Conservation (phyloP, 2,329 filamentous ascomycete species). For the Thelonectria rubi region DNA sequence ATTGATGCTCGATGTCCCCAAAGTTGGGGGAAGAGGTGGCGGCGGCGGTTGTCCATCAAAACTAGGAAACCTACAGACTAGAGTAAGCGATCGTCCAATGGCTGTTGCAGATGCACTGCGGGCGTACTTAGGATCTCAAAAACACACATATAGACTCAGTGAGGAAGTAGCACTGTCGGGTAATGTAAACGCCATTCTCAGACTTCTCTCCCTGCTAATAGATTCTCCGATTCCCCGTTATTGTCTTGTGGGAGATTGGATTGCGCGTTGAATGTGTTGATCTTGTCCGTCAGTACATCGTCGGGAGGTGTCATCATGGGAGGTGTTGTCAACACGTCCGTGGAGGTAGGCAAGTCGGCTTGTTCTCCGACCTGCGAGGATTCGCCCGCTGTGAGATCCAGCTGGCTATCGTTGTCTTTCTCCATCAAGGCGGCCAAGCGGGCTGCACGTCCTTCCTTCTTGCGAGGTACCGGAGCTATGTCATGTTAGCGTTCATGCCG, state of each 20-base stretch:
- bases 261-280: constrained; percentile 2
- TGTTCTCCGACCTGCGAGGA: constrained; percentile 19
- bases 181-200: background rate
- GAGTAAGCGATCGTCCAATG: background rate
- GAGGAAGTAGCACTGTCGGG: background rate
- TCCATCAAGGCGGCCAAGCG: constrained; percentile 63
- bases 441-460: constrained; percentile 65
- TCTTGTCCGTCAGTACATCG: constrained; percentile 26
- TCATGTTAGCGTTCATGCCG: constrained; percentile 18
- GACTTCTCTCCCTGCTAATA: background rate
- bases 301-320: constrained; percentile 15
- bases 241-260: background rate
- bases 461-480: constrained; percentile 60
- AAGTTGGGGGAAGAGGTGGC: background rate
- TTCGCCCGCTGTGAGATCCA: constrained; percentile 12
- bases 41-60: background rate
- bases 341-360: constrained; percentile 24
- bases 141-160: background rate
- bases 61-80: background rate
- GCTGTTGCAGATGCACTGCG: background rate
- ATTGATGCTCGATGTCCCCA: background rate
- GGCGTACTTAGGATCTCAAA: background rate
- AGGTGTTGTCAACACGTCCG: constrained; percentile 16
- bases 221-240: background rate
- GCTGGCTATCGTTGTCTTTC: constrained; percentile 45